These are phyloP conservation scores for Paramecium octaurelia DNA, from an alignment of 73 alveolate species.

Conservation along the genomic window DNA sequence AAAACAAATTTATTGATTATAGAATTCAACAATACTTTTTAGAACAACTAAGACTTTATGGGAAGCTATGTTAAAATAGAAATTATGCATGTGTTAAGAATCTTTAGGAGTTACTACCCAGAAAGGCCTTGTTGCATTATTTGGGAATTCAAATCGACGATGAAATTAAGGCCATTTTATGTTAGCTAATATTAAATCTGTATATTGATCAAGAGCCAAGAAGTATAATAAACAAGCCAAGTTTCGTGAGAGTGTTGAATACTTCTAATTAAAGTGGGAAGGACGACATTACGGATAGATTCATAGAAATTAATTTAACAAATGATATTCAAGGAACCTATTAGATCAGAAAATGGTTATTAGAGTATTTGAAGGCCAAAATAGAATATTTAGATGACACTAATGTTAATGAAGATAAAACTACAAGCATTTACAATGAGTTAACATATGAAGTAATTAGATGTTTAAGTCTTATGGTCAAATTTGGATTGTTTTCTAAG, in stretches of 20 bases:
- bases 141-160: neutral
- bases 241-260: constrained; percentile 40
- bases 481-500: constrained; percentile 48
- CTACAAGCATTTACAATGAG: neutral
- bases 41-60: neutral
- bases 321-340: constrained; percentile 30
- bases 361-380: neutral
- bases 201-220: constrained; percentile 58
- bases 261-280: neutral
- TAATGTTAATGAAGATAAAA: neutral
- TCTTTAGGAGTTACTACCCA: constrained; percentile 39
- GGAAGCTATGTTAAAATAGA: constrained; percentile 51
- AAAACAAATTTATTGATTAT: neutral
- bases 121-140: constrained; percentile 3
- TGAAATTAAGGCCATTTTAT: constrained; percentile 55
- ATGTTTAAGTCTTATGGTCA: constrained; percentile 29
- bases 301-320: neutral
- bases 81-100: constrained; percentile 57
- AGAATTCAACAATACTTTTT: neutral
- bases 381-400: neutral
- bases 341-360: neutral
- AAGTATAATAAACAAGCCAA: constrained; percentile 44
- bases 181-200: constrained; percentile 31
- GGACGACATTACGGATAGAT: constrained; percentile 28
- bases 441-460: constrained; percentile 52